These are phyloP conservation scores for Capsicum pubescens DNA, from an alignment of 257 asterid genomes.

Conservation along the genomic window DNA sequence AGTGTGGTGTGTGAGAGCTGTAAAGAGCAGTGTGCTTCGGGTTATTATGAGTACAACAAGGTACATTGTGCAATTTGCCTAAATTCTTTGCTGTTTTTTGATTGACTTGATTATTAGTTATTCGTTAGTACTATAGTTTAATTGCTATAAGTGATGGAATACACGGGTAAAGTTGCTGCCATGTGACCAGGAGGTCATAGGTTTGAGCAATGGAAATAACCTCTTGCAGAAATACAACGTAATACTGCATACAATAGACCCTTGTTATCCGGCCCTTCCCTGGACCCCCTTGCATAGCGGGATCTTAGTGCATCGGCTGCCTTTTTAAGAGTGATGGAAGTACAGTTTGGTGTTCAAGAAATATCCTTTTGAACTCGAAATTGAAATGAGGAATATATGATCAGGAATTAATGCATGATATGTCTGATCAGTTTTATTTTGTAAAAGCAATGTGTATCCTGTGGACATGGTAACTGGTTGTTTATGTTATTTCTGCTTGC, in stretches of 20 bases:
- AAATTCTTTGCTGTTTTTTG: neutral
- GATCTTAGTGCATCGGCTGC: too few species aligned
- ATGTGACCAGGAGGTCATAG: too few species aligned
- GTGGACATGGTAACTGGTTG: neutral
- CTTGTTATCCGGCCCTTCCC: too few species aligned
- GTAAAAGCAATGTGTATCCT: neutral
- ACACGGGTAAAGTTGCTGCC: too few species aligned
- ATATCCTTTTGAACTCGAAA: slow-evolving; percentile 7
- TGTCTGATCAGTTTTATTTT: neutral
- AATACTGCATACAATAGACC: too few species aligned
- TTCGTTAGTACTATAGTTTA: neutral
- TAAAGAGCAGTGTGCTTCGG: slow-evolving; percentile 59
- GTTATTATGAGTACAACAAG: slow-evolving; percentile 58
- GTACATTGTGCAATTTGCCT: slow-evolving; percentile 37
- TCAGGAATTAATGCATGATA: neutral
- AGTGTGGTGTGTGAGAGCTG: slow-evolving; percentile 65
- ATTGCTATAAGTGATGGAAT: neutral
- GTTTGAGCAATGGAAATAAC: too few species aligned
- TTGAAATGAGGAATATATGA: neutral
- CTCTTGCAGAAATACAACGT: too few species aligned
- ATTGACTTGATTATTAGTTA: neutral
- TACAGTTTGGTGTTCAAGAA: slow-evolving; percentile 5
- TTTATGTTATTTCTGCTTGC: neutral
- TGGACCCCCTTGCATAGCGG: too few species aligned
- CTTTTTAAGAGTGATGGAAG: neutral